A percentile compares a stretch with the other conserved stretches of the same genome.
Evolutionary conservation across 1,284 basidiomycete species (phyloP).

Genomic region (Apiotrichum sp.): DNA sequence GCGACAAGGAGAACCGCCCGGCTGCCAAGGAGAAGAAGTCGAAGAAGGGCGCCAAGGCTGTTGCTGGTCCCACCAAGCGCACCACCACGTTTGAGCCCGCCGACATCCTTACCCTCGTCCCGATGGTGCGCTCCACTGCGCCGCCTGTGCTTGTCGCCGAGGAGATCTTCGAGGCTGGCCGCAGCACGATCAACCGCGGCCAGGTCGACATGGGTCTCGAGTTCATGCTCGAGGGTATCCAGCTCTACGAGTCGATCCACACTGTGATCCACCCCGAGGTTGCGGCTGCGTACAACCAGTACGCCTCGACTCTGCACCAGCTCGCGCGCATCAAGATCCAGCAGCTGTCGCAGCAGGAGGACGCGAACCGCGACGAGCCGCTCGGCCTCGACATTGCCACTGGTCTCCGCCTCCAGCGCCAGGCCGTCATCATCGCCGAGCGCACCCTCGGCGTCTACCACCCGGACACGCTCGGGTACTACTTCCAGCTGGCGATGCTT

Average conservation of each 20-base stretch:
- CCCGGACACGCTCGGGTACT: constrained; percentile 53
- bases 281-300: constrained; percentile 52
- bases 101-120: constrained; percentile 53
- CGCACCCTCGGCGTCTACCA: constrained; percentile 54
- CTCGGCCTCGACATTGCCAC: constrained; percentile 47
- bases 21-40: constrained; percentile 32
- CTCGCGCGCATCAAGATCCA: constrained; percentile 46
- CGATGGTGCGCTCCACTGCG: constrained; percentile 52
- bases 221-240: constrained; percentile 53
- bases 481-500: constrained; percentile 55
- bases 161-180: constrained; percentile 53
- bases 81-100: constrained; percentile 50
- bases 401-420: constrained; percentile 52
- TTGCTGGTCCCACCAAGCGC: constrained; percentile 13
- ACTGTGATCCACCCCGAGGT: constrained; percentile 56
- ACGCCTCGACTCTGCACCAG: constrained; percentile 50
- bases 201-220: constrained; percentile 52
- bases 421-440: constrained; percentile 55
- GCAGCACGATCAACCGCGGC: constrained; percentile 51
- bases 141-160: constrained; percentile 52
- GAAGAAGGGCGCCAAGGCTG: constrained; percentile 32
- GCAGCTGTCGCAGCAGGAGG: constrained; percentile 36
- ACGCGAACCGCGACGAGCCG: constrained; percentile 39
- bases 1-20: constrained; percentile 30
- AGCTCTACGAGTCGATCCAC: constrained; percentile 55